phyloP scores from a whole-genome alignment of 345 rosid genomes.

The Raphanus sativus region DNA sequence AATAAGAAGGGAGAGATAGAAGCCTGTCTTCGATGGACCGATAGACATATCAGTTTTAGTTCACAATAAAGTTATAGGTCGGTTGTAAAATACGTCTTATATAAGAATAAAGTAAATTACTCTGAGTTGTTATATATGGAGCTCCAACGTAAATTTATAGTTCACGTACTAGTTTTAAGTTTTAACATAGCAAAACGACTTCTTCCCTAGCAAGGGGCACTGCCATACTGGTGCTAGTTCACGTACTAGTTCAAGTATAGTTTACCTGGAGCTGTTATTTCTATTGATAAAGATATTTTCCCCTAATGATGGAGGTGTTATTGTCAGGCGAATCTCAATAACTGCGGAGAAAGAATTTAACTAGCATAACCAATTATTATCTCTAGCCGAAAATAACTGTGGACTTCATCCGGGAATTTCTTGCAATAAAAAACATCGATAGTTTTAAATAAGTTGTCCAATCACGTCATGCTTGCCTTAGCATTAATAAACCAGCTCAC shows the following conservation, averaged over 20 bases:
- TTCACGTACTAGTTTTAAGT: not conserved
- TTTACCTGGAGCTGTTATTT: no score
- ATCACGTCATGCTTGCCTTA: conserved; percentile 29
- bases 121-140: not conserved
- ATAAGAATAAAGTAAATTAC: not conserved
- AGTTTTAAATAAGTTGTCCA: not conserved
- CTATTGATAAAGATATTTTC: no score
- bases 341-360: no score
- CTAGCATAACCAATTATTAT: no score
- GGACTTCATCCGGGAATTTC: no score
- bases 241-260: no score
- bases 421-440: not conserved
- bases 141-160: not conserved
- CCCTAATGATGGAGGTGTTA: no score
- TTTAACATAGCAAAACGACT: not conserved
- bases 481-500: not conserved
- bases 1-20: no score
- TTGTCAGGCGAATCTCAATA: no score
- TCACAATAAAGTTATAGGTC: not conserved
- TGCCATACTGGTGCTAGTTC: no score
- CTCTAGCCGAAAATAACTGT: no score
- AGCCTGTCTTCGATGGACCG: not conserved
- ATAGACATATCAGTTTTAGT: not conserved
- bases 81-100: not conserved
- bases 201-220: no score